These are phyloP conservation scores for Marasmius oreades DNA, from an alignment of 1,284 basidiomycete genomes.

Conservation along the genomic window DNA sequence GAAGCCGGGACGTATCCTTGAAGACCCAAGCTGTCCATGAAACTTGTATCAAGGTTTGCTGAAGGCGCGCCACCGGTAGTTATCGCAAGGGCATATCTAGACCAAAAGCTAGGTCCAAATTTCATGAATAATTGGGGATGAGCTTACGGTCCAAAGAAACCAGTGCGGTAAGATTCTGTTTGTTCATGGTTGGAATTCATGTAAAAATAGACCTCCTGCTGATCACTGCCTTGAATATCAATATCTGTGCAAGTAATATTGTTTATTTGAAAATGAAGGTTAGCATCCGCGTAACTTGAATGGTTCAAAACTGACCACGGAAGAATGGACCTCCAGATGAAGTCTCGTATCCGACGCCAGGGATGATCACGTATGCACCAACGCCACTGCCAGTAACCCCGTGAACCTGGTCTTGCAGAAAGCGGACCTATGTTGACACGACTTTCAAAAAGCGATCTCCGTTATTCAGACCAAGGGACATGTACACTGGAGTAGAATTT, in stretches of 20 bases:
- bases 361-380: conserved; percentile 37
- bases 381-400: conserved; percentile 39
- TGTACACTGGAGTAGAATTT: conserved; percentile 46
- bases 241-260: conserved; percentile 28
- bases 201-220: conserved; percentile 44
- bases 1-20: conserved; percentile 41
- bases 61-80: conserved; percentile 41
- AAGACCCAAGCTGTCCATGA: conserved; percentile 41
- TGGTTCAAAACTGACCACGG: conserved; percentile 27
- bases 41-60: conserved; percentile 38
- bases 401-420: conserved; percentile 41
- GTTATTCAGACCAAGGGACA: not conserved
- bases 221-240: conserved; percentile 39
- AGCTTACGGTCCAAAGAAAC: conserved; percentile 42
- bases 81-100: conserved; percentile 38
- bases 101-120: not conserved
- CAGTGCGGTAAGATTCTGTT: conserved; percentile 39
- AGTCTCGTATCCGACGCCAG: conserved; percentile 36
- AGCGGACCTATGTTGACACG: conserved; percentile 27
- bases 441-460: not conserved
- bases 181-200: conserved; percentile 45
- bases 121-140: not conserved
- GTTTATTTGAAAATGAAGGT: conserved; percentile 12
- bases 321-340: conserved; percentile 45
- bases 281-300: no score